phyloP scores from a whole-genome alignment of 306 rosid genomes.

The Rubus idaeus region DNA sequence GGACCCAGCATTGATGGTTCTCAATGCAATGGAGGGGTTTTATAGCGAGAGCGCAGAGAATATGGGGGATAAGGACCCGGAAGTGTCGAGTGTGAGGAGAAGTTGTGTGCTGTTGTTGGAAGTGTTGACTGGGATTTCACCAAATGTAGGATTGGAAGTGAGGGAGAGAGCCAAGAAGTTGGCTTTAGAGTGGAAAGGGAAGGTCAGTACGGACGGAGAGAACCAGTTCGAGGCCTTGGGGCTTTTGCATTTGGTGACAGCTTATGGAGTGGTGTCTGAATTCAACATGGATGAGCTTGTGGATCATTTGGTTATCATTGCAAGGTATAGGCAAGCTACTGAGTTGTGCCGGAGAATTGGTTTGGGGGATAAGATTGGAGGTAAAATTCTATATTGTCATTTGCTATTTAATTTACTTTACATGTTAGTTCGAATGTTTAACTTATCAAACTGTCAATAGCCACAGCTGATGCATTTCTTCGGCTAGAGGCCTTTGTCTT shows the following conservation, averaged over 20 bases:
- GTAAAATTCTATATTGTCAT: slow-evolving; percentile 14
- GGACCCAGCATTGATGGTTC: slow-evolving; percentile 52
- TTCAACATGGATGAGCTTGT: slow-evolving; percentile 57
- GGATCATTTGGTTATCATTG: slow-evolving; percentile 35
- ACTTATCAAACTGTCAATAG: background rate
- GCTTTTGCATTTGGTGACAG: slow-evolving; percentile 58
- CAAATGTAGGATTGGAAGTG: slow-evolving; percentile 38
- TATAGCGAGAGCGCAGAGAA: slow-evolving; percentile 10
- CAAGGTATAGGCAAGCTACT: slow-evolving; percentile 39
- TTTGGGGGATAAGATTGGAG: slow-evolving; percentile 43
- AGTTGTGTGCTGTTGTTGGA: slow-evolving; percentile 56
- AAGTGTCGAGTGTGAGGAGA: slow-evolving; percentile 38
- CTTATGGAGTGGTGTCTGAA: slow-evolving; percentile 52
- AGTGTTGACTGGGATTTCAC: slow-evolving; percentile 38
- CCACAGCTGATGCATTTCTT: background rate
- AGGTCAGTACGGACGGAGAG: slow-evolving; percentile 29
- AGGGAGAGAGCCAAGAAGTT: slow-evolving; percentile 51
- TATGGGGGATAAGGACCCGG: slow-evolving; percentile 24
- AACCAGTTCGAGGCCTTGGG: slow-evolving; percentile 47
- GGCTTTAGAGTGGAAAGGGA: slow-evolving; percentile 53
- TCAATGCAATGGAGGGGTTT: slow-evolving; percentile 65
- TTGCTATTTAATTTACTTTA: background rate
- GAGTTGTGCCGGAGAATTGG: slow-evolving; percentile 44
- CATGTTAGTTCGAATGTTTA: background rate
- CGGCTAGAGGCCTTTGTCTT: background rate